A percentile compares a stretch with the other conserved stretches of the same genome.
phyloP scores from a whole-genome alignment of 106 monocot genomes.

The Hemerocallis citrina region DNA sequence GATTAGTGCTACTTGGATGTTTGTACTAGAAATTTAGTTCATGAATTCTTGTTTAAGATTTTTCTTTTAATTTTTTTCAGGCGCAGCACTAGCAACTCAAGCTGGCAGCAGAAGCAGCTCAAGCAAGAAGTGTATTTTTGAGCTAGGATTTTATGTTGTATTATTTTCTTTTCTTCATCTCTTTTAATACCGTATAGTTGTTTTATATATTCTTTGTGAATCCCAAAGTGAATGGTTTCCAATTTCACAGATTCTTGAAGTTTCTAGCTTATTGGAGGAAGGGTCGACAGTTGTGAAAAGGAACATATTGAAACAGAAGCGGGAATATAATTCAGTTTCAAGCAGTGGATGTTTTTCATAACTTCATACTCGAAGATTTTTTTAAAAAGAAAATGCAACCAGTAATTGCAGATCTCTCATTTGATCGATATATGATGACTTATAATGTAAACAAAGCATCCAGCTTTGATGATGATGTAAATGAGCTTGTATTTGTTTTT shows the following conservation, averaged over 20 bases:
- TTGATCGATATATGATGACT: neutral
- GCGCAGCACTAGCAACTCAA: too few species aligned
- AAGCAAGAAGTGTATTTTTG: too few species aligned
- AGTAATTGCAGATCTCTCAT: neutral
- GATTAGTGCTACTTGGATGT: too few species aligned
- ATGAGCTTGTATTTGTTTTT: slow-evolving; percentile 18
- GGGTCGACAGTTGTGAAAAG: slow-evolving; percentile 47
- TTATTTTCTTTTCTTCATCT: too few species aligned
- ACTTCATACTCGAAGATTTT: slow-evolving; percentile 1
- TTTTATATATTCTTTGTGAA: too few species aligned
- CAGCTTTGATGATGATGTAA: neutral
- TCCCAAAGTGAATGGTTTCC: neutral
- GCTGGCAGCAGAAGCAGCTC: too few species aligned
- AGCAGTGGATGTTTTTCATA: slow-evolving; percentile 39
- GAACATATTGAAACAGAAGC: slow-evolving; percentile 42
- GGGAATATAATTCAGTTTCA: slow-evolving; percentile 15
- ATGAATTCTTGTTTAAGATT: too few species aligned
- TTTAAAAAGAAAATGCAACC: slow-evolving; percentile 1
- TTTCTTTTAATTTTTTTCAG: too few species aligned
- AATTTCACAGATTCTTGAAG: slow-evolving; percentile 44
- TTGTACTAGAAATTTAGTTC: too few species aligned
- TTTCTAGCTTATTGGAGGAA: slow-evolving; percentile 55
- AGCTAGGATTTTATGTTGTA: too few species aligned
- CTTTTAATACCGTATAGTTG: too few species aligned
- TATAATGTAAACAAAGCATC: neutral